These are phyloP conservation scores for Nitzschia inconspicua DNA, from an alignment of 108 stramenopile genomes.

Conservation along the genomic window DNA sequence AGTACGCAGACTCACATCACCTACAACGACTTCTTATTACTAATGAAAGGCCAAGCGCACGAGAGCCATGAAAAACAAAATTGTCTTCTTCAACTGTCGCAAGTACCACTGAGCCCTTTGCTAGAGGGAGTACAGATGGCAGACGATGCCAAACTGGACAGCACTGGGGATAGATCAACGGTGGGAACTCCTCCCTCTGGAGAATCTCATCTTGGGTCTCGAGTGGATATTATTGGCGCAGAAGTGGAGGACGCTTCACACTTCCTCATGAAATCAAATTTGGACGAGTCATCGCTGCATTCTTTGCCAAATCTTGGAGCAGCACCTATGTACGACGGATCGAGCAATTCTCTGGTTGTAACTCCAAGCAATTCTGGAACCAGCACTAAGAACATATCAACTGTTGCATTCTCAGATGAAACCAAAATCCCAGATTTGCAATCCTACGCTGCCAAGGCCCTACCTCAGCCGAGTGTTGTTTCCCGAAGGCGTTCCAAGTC, in stretches of 20 bases:
- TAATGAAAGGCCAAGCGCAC: constrained; percentile 91
- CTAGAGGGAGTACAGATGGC: too few species aligned
- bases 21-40: constrained; percentile 77
- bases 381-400: constrained; percentile 23
- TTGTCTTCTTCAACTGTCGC: too few species aligned
- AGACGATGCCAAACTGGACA: too few species aligned
- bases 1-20: constrained; percentile 55
- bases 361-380: constrained; percentile 44
- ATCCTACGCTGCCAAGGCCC: neutral
- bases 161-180: too few species aligned
- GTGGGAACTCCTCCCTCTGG: too few species aligned
- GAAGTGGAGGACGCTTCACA: neutral
- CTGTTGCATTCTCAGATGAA: constrained; percentile 58
- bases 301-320: constrained; percentile 17
- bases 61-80: too few species aligned
- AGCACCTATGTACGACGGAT: constrained; percentile 9
- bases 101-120: too few species aligned
- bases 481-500: constrained; percentile 36
- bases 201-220: too few species aligned
- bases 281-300: too few species aligned
- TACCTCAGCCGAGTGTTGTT: neutral
- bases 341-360: constrained; percentile 9
- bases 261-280: neutral
- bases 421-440: constrained; percentile 29
- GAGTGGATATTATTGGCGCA: too few species aligned